phyloP scores from a whole-genome alignment of 2,329 filamentous ascomycete genomes.

The Ophiocordyceps robertsii region DNA sequence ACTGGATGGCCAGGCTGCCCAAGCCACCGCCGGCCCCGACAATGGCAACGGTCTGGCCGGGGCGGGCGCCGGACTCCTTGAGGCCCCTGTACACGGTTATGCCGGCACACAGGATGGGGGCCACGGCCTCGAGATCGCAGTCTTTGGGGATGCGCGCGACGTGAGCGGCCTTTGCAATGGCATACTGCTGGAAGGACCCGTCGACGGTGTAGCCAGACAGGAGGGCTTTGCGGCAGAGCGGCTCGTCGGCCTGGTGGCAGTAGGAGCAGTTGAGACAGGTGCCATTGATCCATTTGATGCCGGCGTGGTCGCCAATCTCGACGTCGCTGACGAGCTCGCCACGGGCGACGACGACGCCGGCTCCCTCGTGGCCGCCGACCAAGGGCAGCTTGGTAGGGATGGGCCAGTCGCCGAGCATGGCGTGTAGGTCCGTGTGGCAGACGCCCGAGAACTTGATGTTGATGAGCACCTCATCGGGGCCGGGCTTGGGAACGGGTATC shows the following conservation, averaged over 20 bases:
- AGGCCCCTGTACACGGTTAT: conserved; percentile 87
- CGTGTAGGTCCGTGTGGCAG: conserved; percentile 74
- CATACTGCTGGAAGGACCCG: conserved; percentile 87
- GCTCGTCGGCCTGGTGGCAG: conserved; percentile 71
- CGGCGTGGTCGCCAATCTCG: conserved; percentile 71
- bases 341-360: conserved; percentile 68
- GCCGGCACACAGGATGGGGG: conserved; percentile 72
- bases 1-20: conserved; percentile 68
- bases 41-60: conserved; percentile 70
- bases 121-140: conserved; percentile 59
- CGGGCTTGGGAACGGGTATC: conserved; percentile 70
- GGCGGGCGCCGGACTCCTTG: conserved; percentile 64
- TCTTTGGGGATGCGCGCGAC: conserved; percentile 72
- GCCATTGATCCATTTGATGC: conserved; percentile 89
- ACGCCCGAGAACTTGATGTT: conserved; percentile 86
- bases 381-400: conserved; percentile 70
- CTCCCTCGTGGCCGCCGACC: conserved; percentile 70
- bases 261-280: conserved; percentile 73
- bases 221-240: conserved; percentile 60
- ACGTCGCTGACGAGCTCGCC: conserved; percentile 68
- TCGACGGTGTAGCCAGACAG: conserved; percentile 90
- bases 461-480: conserved; percentile 80
- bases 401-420: conserved; percentile 84
- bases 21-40: conserved; percentile 79
- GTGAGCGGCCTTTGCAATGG: conserved; percentile 74